Conservation (phyloP, 371 early-diverging fungal genomes). For the Coelomomyces lativittatus region DNA sequence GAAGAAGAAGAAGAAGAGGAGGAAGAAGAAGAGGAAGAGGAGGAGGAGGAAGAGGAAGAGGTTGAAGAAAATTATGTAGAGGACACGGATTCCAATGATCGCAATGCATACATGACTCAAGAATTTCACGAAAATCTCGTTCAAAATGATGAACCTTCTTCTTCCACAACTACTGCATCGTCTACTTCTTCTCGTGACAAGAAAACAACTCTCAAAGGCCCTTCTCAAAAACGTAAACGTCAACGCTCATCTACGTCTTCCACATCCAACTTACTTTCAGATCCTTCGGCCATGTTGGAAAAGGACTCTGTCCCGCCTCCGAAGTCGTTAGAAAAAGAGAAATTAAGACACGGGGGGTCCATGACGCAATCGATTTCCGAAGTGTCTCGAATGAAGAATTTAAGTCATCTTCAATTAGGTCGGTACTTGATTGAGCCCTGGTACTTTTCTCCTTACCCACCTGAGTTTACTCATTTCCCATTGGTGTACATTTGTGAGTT, state of each 20-base stretch:
- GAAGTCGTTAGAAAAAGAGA: constrained; percentile 80
- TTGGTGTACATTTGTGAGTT: constrained; percentile 83
- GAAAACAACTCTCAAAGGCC: no score
- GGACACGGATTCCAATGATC: constrained; percentile 6
- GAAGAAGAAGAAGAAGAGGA: no score
- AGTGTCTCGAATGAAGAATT: constrained; percentile 79
- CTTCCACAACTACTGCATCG: no score
- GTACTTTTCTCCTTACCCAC: constrained; percentile 94
- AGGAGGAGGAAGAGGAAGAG: background rate
- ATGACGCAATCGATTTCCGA: constrained; percentile 87
- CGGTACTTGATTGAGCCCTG: constrained; percentile 84
- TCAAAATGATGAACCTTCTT: no score
- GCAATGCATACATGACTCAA: no score
- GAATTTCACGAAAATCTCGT: no score
- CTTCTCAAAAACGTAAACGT: no score
- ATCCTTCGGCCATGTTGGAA: no score
- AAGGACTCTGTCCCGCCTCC: constrained; percentile 12
- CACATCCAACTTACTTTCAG: no score
- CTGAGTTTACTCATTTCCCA: constrained; percentile 47
- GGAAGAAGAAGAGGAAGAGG: constrained; percentile 8
- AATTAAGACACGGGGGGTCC: constrained; percentile 68
- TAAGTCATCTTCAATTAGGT: constrained; percentile 83
- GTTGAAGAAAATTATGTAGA: constrained; percentile 8
- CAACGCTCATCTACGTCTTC: no score
- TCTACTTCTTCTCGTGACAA: no score